Evolutionary conservation across 441 rosid species (phyloP).

Genomic region (Euphorbia schlechtendalii): DNA sequence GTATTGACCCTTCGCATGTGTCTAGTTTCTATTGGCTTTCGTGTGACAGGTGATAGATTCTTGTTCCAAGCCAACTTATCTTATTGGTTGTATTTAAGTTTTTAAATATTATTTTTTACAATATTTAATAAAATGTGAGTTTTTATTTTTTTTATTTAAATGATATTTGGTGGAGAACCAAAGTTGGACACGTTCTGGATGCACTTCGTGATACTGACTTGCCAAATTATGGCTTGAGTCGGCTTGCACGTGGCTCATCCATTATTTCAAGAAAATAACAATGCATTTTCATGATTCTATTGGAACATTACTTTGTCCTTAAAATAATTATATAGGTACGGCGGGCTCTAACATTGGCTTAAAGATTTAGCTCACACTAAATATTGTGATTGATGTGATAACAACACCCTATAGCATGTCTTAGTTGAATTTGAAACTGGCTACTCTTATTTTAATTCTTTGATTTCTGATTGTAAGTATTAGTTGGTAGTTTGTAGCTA

Average conservation of each 20-base stretch:
- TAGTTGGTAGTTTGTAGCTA: too few relatives aligned
- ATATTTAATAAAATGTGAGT: background rate
- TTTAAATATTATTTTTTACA: background rate
- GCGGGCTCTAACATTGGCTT: too few relatives aligned
- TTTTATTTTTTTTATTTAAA: background rate
- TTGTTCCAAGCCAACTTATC: constrained; percentile 23
- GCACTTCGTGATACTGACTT: constrained; percentile 14
- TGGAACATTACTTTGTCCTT: too few relatives aligned
- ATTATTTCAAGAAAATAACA: background rate
- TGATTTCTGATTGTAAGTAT: too few relatives aligned
- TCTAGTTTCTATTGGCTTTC: constrained; percentile 15
- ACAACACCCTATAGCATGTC: too few relatives aligned
- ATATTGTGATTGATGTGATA: too few relatives aligned
- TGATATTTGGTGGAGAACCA: constrained; percentile 20
- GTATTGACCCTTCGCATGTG: constrained; percentile 28
- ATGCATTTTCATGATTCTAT: too few relatives aligned
- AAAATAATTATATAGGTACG: too few relatives aligned
- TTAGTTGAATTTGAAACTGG: too few relatives aligned
- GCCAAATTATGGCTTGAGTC: constrained; percentile 20
- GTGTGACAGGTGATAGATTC: constrained; percentile 27
- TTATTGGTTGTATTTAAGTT: constrained; percentile 15
- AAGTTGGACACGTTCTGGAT: constrained; percentile 24
- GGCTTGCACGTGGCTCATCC: constrained; percentile 14
- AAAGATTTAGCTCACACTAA: too few relatives aligned
- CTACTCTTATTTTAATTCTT: too few relatives aligned